Base-by-base conservation (phyloP, 176 grass and related monocot species). In the Bromus sterilis region DNA sequence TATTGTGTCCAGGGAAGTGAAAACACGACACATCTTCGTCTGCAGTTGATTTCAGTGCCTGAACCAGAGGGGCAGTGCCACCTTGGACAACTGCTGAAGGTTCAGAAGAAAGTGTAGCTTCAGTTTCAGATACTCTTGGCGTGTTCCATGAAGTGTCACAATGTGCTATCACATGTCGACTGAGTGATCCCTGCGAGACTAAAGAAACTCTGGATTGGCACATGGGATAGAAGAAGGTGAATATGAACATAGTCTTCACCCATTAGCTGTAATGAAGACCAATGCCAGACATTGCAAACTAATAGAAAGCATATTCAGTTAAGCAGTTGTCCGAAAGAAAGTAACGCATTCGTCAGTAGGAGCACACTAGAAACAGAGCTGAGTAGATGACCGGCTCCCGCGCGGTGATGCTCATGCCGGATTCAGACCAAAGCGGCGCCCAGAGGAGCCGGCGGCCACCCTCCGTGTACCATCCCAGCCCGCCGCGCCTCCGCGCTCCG, bases 1-100 rank as follows among this genome's bases (percentile, higher is more conserved):
- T 88, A 46, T 91, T 94, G 66, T 98, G 95, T 68, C 95, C 95
- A 23, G 95, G 92, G 53, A 98, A 98, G 71, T 98, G 95, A 80
- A 98, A 98, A 53, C 90, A 98, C 9, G 90, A 73, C 61, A 91
- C 84, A 44, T 90, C 78, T 83, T 94, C 77, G n/a, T 26, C 71
- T 39, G 92, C 90, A 74, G 92, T 83, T 65, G 74, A 88, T 65
- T 94, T 76, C 39, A 98, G 81, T 51, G 90, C 95, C 28, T 89
- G 37, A 71, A 93, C 55, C 36, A 98, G 86, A 48, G 92, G 92
- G 28, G 82, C 85, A 12, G 71, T 46, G 56, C 6, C 60, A 75
- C 42, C 71, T 69, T 84, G 65, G 23, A 23, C 10, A 60, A 9
- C 34, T 55, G 2, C 13, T 75, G 56, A 80, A 78, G 80, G 41